These are phyloP conservation scores for Picea engelmannii DNA, from an alignment of 83 land plant genomes.

Conservation along the genomic window DNA sequence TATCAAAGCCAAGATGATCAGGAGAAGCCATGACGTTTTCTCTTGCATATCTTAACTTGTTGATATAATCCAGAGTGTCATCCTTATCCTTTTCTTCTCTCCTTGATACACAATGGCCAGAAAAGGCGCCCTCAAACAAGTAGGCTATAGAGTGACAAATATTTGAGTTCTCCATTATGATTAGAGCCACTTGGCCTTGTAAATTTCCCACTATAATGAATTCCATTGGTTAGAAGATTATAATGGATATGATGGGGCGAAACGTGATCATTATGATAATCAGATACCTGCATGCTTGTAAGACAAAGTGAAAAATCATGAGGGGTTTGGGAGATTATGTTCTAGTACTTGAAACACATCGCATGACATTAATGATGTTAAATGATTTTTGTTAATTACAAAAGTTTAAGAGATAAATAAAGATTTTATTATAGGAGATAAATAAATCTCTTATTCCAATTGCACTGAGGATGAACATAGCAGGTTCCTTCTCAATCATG, in stretches of 20 bases:
- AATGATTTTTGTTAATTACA: too few species aligned
- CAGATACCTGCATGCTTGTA: slow-evolving; percentile 1
- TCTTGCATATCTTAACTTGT: neutral
- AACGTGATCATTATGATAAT: neutral
- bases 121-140: slow-evolving; percentile 19
- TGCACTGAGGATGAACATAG: neutral
- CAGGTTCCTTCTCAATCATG: slow-evolving; percentile 43
- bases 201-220: neutral
- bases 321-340: slow-evolving; percentile 3
- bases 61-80: slow-evolving; percentile 3
- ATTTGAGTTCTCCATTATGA: slow-evolving; percentile 20
- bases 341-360: neutral
- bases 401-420: too few species aligned
- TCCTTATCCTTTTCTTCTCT: slow-evolving; percentile 24
- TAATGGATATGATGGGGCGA: neutral
- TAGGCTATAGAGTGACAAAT: slow-evolving; percentile 19
- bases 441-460: too few species aligned
- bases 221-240: neutral
- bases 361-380: too few species aligned
- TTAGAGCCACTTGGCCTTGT: slow-evolving; percentile 16
- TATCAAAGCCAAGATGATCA: neutral
- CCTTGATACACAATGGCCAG: slow-evolving; percentile 24
- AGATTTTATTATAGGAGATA: too few species aligned
- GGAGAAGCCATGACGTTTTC: neutral
- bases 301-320: slow-evolving; percentile 1